Base-by-base conservation (phyloP, 2,329 filamentous ascomycete species). In the Fusarium mangiferae region DNA sequence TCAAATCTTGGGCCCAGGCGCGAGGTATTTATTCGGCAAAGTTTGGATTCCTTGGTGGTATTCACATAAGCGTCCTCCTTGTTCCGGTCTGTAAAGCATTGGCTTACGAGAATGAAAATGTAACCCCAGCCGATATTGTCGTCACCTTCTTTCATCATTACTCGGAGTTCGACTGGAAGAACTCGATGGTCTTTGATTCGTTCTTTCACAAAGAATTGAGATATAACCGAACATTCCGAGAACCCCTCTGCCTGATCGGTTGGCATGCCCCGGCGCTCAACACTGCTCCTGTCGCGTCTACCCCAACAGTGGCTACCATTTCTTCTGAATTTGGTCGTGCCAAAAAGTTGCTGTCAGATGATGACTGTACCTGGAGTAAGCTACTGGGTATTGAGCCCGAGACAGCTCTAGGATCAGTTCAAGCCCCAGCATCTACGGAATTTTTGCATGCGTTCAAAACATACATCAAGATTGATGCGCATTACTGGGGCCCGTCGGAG, bases 21-120 rank as follows among this genome's bases (percentile, higher is more conserved):
- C 86, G 89, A 12, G 91, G 91, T 2, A 84, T 93, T 22, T 93
- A 93, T 78, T 87, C 89, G 0, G 86, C 90, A 4, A 89, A 86
- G 54, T 92, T 92, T 74, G 91, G 91, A 0, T 91, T 90, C 68
- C 83, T 93, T 1, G 87, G 90, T 11, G 91, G 90, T 7, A 88
- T 92, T 26, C 90, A 93, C 73, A 88, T 93, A 59, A 87, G 89
- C 1, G 81, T 92, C 28, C 84, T 93, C 77, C 83, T 93, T 14
- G 85, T 88, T 1, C 86, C 88, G 22, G 81, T 93, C 2, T 87
- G 87, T 80, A 93, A 93, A 78, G 78, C 87, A 28, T 78, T 90
- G 9, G 81, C 83, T 35, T 80, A 81, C 8, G 70, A 83, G 15
- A 76, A 75, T 14, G 79, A 80, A 24, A 59, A 77, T 1, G 76